Conservation (phyloP, 1,284 basidiomycete genomes). For the Spongispora temasekensis region DNA sequence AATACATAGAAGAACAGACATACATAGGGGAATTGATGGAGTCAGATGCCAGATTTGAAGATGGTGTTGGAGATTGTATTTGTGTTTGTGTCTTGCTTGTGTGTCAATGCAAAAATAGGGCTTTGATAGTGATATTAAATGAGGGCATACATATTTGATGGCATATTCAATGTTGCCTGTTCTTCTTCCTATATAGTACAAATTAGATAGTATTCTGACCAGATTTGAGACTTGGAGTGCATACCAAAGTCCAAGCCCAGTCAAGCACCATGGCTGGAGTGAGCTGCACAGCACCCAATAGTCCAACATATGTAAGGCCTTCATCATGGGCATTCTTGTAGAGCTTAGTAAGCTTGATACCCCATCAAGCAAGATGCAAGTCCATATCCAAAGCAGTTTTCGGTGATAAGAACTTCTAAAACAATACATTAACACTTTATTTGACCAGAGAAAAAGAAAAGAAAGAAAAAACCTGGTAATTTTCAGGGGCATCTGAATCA, state of each 20-base stretch:
- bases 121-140: conserved; percentile 2
- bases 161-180: background rate
- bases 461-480: background rate
- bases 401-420: background rate
- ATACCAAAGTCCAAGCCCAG: conserved; percentile 7
- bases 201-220: background rate
- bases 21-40: background rate
- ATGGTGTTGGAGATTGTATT: background rate
- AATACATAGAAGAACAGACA: background rate
- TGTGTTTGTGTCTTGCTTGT: conserved; percentile 2
- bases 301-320: conserved; percentile 2
- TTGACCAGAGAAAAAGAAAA: background rate
- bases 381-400: background rate
- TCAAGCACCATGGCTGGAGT: conserved; percentile 9
- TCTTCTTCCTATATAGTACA: conserved; percentile 4
- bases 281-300: background rate
- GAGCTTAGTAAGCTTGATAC: background rate
- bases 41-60: background rate
- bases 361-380: background rate
- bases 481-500: background rate
- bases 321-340: conserved; percentile 6
- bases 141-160: conserved; percentile 1
- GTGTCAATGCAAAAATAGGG: background rate
- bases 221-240: background rate
- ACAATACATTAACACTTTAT: background rate